Evolutionary conservation across 441 rosid genomes (phyloP), one percentile per base, ranked within the genome.

Genomic region (Euphorbia celastroides): DNA sequence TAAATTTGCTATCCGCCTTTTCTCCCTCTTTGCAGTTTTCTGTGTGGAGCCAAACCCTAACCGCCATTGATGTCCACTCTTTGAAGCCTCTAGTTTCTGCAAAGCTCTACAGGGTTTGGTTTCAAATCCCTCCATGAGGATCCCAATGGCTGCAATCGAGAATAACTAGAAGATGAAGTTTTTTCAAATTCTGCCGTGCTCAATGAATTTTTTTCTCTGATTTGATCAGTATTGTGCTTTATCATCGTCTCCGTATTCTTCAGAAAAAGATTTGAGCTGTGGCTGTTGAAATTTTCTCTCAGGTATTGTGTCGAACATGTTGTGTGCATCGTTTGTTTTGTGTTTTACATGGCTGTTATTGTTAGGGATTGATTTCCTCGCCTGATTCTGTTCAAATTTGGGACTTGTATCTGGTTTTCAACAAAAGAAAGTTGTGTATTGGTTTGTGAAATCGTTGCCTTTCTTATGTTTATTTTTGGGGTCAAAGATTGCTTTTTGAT

Each of bases 241-340:
- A 64, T 36, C 38, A 48, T 22, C 0, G 50, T 54, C 26, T 56
- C 17, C 64, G 3, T n/a, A 70, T 73, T 67, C 74, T 7, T 58
- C 57, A 5, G 9, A 27, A 0, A 42, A 27, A 51, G 10, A 38
- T 38, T 32, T 34, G 25, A 26, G 55, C 41, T 55, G 55, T 30
- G 11, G 57, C 69, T 14, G n/a, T 44, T 30, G 57, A 19, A 73
- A 60, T 20, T 68, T 65, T 74, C 79, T 74, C 54, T 72, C 82
- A 80, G 83, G 80, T 78, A 82, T 70, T 52, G 65, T 66, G 56
- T 70, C 79, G 44, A 79, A 72, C 79, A 65, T 30, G 27, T 61
- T 7, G 8, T 8, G 14, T 62, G 67, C 16, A 25, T 14, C 41
- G n/a, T 66, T 57, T 44, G 4, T 52, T 25, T 19, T 27, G 59